Evolutionary conservation across 176 grass and related monocot genomes (phyloP).

Genomic region (Alopecurus myosuroides): DNA sequence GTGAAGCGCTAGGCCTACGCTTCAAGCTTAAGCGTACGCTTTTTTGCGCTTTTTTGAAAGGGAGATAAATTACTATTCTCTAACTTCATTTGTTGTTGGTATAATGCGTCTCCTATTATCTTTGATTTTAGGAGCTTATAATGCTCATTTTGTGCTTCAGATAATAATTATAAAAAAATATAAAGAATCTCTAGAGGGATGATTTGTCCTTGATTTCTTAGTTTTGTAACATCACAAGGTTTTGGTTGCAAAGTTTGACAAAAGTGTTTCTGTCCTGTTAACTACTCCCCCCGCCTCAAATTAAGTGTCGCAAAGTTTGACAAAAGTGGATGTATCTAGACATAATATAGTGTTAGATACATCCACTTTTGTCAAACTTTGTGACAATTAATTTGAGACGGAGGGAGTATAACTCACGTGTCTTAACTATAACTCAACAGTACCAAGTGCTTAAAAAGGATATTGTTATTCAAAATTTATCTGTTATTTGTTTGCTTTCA

Average conservation of each 20-base stretch:
- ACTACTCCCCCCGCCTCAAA: no score
- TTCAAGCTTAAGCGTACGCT: no score
- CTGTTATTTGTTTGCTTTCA: not conserved
- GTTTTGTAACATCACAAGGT: not conserved
- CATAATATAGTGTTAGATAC: no score
- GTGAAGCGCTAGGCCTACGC: no score
- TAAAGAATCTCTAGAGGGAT: not conserved
- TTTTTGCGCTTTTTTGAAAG: no score
- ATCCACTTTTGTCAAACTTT: no score
- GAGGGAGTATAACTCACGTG: no score
- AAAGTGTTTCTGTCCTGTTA: no score
- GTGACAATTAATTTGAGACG: no score
- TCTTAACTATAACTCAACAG: not conserved
- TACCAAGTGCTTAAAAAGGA: not conserved
- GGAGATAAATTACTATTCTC: not conserved
- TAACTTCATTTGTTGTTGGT: not conserved
- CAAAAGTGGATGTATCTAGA: no score
- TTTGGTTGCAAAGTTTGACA: not conserved
- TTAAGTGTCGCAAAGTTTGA: no score
- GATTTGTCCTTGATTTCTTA: not conserved
- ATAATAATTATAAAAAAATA: not conserved
- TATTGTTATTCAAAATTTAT: not conserved
- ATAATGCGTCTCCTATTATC: not conserved
- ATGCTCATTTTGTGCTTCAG: not conserved
- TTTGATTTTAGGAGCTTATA: not conserved